phyloP scores from a whole-genome alignment of 306 rosid genomes.

The Prunus fruticosa region DNA sequence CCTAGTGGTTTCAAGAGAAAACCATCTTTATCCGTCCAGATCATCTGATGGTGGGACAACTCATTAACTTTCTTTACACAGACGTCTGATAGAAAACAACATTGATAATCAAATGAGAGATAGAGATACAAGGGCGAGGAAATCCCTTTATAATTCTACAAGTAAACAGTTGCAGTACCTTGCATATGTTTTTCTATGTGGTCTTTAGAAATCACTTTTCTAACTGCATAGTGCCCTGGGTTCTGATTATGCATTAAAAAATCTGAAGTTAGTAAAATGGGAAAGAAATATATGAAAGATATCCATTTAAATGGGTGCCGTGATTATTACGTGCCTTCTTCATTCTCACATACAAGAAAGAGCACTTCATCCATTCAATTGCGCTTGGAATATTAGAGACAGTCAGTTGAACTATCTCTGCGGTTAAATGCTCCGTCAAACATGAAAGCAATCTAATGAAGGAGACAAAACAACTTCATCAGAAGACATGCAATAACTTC shows the following conservation, averaged over 20 bases:
- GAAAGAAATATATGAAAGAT: constrained; percentile 15
- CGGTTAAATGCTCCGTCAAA: constrained; percentile 91
- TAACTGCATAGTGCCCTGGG: constrained; percentile 64
- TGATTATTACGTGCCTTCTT: constrained; percentile 53
- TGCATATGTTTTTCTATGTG: constrained; percentile 72
- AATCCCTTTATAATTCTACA: background rate
- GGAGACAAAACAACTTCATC: constrained; percentile 26
- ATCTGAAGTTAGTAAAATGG: constrained; percentile 10
- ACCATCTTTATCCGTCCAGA: constrained; percentile 96
- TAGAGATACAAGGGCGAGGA: background rate
- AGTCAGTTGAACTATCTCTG: constrained; percentile 93
- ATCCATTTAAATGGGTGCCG: constrained; percentile 9
- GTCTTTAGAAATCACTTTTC: constrained; percentile 53
- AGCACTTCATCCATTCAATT: constrained; percentile 94
- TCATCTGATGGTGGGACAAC: constrained; percentile 70
- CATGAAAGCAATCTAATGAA: constrained; percentile 72
- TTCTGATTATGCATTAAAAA: constrained; percentile 45
- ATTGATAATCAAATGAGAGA: constrained; percentile 14
- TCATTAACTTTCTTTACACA: constrained; percentile 83
- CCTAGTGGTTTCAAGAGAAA: constrained; percentile 93
- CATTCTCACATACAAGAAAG: constrained; percentile 87
- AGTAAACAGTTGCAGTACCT: constrained; percentile 44
- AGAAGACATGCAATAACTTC: constrained; percentile 10
- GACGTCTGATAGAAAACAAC: constrained; percentile 49
- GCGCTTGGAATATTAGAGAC: constrained; percentile 83